Evolutionary conservation across 176 grass and related monocot genomes (phyloP), one percentile per base, ranked within the genome.

Genomic region (Zea luxurians): DNA sequence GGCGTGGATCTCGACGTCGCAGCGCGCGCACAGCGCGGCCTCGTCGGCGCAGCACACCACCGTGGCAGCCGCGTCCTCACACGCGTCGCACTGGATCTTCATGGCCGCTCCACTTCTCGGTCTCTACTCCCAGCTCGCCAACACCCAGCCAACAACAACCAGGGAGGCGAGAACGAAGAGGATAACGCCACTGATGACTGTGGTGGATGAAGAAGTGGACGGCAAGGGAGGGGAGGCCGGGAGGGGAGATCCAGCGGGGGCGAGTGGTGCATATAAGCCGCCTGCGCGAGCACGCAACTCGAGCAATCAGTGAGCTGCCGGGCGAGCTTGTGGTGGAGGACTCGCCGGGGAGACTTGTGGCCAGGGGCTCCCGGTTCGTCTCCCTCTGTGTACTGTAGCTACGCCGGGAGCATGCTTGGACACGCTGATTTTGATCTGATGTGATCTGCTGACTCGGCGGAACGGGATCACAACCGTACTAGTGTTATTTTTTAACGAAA

Each of bases 61-160:
- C 15, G 84, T 89, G 6, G 93, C 93, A 45, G 87, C 81, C 77
- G 84, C 87, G 60, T 67, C 62, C n/a, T 87, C 93, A 61, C 93
- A 96, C 53, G 88, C 90, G 73, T 96, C 89, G 55, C 93, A 96
- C 87, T 96, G 93, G 70, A 96, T 96, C 86, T 92, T 96, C 93
- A 96, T 95, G 47, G 17, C 52, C 68, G 15, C 46, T 40, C 47
- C 34, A 4, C 20, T 41, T 18, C 61, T 10, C 59, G 5, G 20
- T 54, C 16, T n/a, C 6, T 27, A 27, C 27, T 27, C 2, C 9
- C 20, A 3, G 41, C 21, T 4, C 20, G 6, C 45, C 45, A 4
- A 12, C 61, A 46, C 16, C 38, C 8, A 4, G 9, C 5, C 7
- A 20, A 4, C 38, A 11, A 21, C 18, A 17, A 70, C 18, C 42